Base-by-base conservation (phyloP, 2,329 filamentous ascomycete species). In the Talaromyces verruculosus region DNA sequence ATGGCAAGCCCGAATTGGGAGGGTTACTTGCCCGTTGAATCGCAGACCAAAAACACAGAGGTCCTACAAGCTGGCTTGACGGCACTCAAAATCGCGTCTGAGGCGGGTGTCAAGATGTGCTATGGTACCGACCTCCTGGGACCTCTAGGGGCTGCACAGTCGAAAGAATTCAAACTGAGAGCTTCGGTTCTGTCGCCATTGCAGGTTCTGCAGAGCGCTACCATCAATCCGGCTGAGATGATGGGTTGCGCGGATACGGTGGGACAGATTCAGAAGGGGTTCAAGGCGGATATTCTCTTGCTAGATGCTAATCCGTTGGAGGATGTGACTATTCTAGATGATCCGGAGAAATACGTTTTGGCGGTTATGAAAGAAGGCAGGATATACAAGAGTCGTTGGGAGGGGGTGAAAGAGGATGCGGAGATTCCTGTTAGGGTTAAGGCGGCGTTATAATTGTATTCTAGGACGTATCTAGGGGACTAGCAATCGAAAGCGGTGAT, bases 81-180 rank as follows among this genome's bases (percentile, higher is more conserved):
- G 15, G 78, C 80, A 0, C 72, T 87, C 17, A 76, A 81, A 58
- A 79, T 86, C 22, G 84, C 84, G 2, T 73, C 78, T 22, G 79
- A 84, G 10, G 83, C 82, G 0, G 85, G 85, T 0, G 84, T 87
- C 0, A 83, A 78, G 0, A 83, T 88, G 47, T 87, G 84, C 71
- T 86, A 82, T 68, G 85, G 85, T 0, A 83, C 83, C 0, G 84
- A 87, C 73, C 76, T 87, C 7, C 77, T 87, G 0, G 84, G 84
- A 0, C 83, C 82, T 0, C 71, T 86, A 67, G 77, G 79, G 7
- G 71, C 77, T 15, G 79, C 79, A n/a, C 84, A 87, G 72, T 81
- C 78, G 0, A 76, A 77, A 39, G 84, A 86, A 68, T 86, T 86
- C 67, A 71, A 72, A 0, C 66, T 86, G 15, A 77, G 84, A 10